Evolutionary conservation across 2,329 filamentous ascomycete genomes (phyloP), one percentile per base, ranked within the genome.

Genomic region (Talaromyces piceae): DNA sequence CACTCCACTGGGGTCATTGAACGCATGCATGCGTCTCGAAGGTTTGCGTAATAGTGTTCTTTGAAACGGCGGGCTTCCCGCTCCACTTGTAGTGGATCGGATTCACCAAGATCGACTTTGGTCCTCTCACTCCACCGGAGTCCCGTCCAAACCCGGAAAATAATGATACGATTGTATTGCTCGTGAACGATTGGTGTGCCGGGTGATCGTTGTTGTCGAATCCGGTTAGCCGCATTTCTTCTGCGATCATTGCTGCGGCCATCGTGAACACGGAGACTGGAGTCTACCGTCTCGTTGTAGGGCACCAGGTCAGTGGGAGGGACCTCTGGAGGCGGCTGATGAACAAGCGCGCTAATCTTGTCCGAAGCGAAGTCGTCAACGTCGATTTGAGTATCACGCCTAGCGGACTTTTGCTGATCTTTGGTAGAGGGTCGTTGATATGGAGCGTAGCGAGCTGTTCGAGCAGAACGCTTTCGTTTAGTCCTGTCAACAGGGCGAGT

Each of bases 11-110:
- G 57, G 27, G 53, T 49, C 2, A 58, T 27, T 51, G 16, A n/a
- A 44, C 41, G 41, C 23, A 44, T 23, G 3, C 23, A 13, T 26
- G 41, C 41, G 22, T 50, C 31, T 23, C 52, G 54, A 27, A 58
- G 48, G 25, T 58, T 55, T 46, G 48, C 51, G 39, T 59, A 45
- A 47, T 60, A 59, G 50, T 51, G 56, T 9, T 52, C 56, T 30
- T 47, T 51, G 26, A 44, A 44, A 26, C 37, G 57, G 11, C 3
- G 22, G 44, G 49, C 41, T 50, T 43, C 49, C 47, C 26, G 54
- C 55, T 12, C 56, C 44, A 25, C 56, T 57, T 18, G 49, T 43
- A 23, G 48, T 11, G 52, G 39, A 50, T 54, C 23, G 26, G 23
- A 44, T 12, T 6, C 22, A 44, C 16, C 4, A n/a, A 25, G 12